Evolutionary conservation across 2,329 filamentous ascomycete genomes (phyloP), one percentile per base, ranked within the genome.

Genomic region (Fusarium guadeloupense): DNA sequence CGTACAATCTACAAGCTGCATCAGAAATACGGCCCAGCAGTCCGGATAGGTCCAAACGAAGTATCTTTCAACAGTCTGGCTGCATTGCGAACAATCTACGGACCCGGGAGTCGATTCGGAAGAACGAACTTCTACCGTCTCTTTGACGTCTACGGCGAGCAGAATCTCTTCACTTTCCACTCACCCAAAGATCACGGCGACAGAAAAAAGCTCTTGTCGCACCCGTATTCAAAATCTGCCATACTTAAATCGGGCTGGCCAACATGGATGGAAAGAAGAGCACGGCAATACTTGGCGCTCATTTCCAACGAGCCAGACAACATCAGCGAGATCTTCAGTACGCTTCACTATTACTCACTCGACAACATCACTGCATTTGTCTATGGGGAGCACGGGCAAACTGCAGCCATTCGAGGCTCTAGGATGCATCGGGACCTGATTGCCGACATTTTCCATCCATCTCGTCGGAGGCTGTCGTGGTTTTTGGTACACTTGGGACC

Each of bases 51-150:
- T 0, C 81, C 81, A 0, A 74, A 76, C 43, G 80, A 83, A 59
- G 69, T 84, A 1, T 78, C 76, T 0, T 76, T 78, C 61, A 71
- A 71, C 17, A 74, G 68, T 6, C 69, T 82, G 0, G 69, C 76
- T 0, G 83, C 82, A 0, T 58, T 85, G 31, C 76, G 78, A n/a
- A 77, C 77, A 1, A 85, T 85, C 19, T 85, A 86, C 67, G 82
- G 83, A 0, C 78, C 83, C 1, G 83, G 83, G 2, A 80, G 76
- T 39, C 77, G 77, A 1, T 85, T 80, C 50, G 81, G 80, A 34
- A 70, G 81, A 33, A 82, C 82, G 0, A 40, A 45, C 1, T 85
- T 85, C 62, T 85, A 85, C 50, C 76, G 78, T 38, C 84, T 85
- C 79, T 85, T 85, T 54, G 81, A 84, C 59, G 80, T 77, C 0